These are phyloP conservation scores for Aegilops longissima DNA, from an alignment of 176 grass and related monocot species.

Conservation along the genomic window DNA sequence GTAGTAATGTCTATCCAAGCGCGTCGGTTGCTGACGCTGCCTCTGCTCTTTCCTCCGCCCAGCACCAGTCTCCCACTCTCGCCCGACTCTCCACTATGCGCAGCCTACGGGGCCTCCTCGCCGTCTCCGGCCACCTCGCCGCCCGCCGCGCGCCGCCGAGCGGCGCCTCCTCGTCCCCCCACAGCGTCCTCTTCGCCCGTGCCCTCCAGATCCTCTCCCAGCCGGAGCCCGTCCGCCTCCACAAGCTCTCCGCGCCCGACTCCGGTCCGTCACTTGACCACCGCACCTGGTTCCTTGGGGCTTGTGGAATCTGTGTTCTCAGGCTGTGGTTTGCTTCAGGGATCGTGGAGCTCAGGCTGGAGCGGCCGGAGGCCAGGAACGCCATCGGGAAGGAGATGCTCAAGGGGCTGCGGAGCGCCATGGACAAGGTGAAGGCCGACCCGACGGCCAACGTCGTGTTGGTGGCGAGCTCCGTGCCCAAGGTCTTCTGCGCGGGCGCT, in stretches of 20 bases:
- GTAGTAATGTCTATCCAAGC: background rate
- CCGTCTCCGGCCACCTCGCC: constrained; percentile 35
- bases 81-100: constrained; percentile 26
- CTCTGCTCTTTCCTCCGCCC: background rate
- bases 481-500: constrained; percentile 82
- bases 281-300: background rate
- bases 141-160: background rate
- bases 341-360: constrained; percentile 77
- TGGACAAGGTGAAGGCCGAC: constrained; percentile 61
- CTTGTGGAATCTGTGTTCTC: background rate
- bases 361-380: constrained; percentile 83
- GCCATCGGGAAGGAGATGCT: constrained; percentile 93
- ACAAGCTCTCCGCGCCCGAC: constrained; percentile 66
- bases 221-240: constrained; percentile 48
- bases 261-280: constrained; percentile 38
- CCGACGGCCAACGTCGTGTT: constrained; percentile 60
- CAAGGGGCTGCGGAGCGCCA: constrained; percentile 51
- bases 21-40: background rate
- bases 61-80: constrained; percentile 23
- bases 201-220: constrained; percentile 56
- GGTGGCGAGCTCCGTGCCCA: constrained; percentile 70
- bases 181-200: constrained; percentile 38
- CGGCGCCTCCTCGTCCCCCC: background rate
- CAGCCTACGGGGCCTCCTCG: constrained; percentile 35
- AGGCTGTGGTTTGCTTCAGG: constrained; percentile 34